A percentile compares a stretch with the other conserved stretches of the same genome.
phyloP scores from a whole-genome alignment of 805 yeast species.

The Kodamaea sagamina region DNA sequence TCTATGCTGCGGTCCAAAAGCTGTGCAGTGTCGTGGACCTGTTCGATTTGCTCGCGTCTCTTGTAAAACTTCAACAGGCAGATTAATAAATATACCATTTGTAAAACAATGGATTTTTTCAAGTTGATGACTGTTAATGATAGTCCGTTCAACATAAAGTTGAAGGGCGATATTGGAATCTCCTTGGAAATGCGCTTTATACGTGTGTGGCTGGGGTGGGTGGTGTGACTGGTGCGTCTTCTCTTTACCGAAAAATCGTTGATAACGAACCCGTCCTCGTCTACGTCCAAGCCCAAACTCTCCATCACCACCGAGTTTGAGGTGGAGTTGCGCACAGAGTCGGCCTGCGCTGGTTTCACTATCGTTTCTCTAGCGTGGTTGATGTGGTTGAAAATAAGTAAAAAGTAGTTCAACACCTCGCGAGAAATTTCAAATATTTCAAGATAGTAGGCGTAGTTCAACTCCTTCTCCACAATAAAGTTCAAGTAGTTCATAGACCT shows the following conservation, averaged over 20 bases:
- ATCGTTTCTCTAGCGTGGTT: constrained; percentile 13
- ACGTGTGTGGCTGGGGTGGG: constrained; percentile 9
- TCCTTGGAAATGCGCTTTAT: constrained; percentile 23
- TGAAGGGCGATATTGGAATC: constrained; percentile 42
- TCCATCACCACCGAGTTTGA: constrained; percentile 30
- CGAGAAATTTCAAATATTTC: constrained; percentile 39
- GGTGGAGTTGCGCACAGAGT: constrained; percentile 9
- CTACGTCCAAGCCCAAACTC: constrained; percentile 41
- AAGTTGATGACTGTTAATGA: constrained; percentile 46
- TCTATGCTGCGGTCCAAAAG: constrained; percentile 30
- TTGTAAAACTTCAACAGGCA: constrained; percentile 41
- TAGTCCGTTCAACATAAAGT: constrained; percentile 43
- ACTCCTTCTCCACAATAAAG: constrained; percentile 44
- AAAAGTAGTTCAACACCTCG: constrained; percentile 40
- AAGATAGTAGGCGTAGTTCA: constrained; percentile 35
- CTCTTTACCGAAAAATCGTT: constrained; percentile 46
- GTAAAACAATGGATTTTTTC: constrained; percentile 43
- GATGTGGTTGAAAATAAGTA: constrained; percentile 37
- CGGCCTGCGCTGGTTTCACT: constrained; percentile 9
- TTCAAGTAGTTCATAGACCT: constrained; percentile 45
- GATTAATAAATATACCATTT: constrained; percentile 44
- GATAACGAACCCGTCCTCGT: constrained; percentile 48
- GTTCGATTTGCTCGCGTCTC: constrained; percentile 20
- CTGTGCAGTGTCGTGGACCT: constrained; percentile 17
- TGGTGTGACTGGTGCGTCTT: constrained; percentile 20